Evolutionary conservation across 2,329 filamentous ascomycete genomes (phyloP).

Genomic region (Hypoxylon sp.): DNA sequence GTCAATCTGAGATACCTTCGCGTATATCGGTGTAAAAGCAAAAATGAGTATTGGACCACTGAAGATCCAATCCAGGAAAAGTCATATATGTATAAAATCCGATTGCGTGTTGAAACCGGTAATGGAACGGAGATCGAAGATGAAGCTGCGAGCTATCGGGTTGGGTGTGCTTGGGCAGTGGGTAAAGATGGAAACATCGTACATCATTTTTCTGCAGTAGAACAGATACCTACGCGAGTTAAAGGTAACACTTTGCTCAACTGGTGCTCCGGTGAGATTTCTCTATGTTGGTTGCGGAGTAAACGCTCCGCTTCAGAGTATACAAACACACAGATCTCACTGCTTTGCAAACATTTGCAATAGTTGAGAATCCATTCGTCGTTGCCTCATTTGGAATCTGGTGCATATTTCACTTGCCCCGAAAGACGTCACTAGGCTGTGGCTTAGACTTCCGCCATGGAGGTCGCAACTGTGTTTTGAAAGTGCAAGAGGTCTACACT

Average conservation of each 20-base stretch:
- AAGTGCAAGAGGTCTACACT: neutral
- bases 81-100: conserved; percentile 10
- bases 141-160: conserved; percentile 28
- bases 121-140: conserved; percentile 29
- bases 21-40: neutral
- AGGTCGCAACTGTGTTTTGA: conserved; percentile 9
- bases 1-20: conserved; percentile 3
- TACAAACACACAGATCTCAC: conserved; percentile 11
- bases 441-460: conserved; percentile 11
- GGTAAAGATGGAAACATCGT: conserved; percentile 22
- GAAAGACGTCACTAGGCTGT: conserved; percentile 25
- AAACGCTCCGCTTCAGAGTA: conserved; percentile 28
- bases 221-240: conserved; percentile 16
- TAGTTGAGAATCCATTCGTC: conserved; percentile 19
- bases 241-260: conserved; percentile 13
- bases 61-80: conserved; percentile 6
- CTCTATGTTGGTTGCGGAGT: conserved; percentile 24
- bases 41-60: neutral
- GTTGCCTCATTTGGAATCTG: conserved; percentile 10
- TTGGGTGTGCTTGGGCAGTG: conserved; percentile 19
- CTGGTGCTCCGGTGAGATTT: conserved; percentile 1
- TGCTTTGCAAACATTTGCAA: conserved; percentile 26
- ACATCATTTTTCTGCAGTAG: neutral
- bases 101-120: neutral
- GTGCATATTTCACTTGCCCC: neutral